Evolutionary conservation across 495 filamentous ascomycete genomes (phyloP).

Genomic region (Penicillium nucicola): DNA sequence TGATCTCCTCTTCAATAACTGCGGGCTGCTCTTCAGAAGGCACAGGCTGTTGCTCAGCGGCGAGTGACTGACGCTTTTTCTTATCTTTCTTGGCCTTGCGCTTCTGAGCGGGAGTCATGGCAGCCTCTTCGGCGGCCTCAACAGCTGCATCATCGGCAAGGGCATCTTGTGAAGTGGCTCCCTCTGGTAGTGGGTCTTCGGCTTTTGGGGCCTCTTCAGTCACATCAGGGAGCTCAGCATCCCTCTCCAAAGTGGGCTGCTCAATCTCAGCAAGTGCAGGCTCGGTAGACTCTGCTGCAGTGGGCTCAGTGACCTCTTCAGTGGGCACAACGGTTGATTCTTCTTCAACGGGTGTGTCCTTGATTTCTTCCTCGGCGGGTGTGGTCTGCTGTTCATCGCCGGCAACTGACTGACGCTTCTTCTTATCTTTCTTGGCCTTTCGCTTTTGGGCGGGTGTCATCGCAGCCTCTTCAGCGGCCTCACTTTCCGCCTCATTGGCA

Average conservation of each 20-base stretch:
- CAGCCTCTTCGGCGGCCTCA: conserved; percentile 4
- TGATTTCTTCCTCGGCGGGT: neutral
- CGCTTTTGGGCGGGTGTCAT: conserved; percentile 6
- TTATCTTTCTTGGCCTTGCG: conserved; percentile 41
- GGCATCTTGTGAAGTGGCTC: neutral
- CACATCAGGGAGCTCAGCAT: neutral
- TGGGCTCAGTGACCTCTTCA: neutral
- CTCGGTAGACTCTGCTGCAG: neutral
- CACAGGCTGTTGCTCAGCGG: neutral
- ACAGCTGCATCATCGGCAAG: conserved; percentile 3
- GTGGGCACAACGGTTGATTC: neutral
- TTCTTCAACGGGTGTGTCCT: neutral
- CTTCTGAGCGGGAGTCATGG: conserved; percentile 22
- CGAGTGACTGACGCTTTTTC: neutral
- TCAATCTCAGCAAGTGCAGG: neutral
- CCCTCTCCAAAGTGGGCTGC: neutral
- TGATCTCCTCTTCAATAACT: too few relatives aligned
- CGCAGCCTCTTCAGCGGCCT: neutral
- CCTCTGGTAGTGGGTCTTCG: neutral
- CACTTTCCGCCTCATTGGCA: neutral
- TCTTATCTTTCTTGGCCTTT: conserved; percentile 14
- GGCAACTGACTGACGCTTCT: conserved; percentile 8
- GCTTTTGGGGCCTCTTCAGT: neutral
- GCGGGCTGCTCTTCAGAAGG: neutral
- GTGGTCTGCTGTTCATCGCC: neutral